phyloP scores from a whole-genome alignment of 495 filamentous ascomycete genomes.

The Clavariopsis aquatica region DNA sequence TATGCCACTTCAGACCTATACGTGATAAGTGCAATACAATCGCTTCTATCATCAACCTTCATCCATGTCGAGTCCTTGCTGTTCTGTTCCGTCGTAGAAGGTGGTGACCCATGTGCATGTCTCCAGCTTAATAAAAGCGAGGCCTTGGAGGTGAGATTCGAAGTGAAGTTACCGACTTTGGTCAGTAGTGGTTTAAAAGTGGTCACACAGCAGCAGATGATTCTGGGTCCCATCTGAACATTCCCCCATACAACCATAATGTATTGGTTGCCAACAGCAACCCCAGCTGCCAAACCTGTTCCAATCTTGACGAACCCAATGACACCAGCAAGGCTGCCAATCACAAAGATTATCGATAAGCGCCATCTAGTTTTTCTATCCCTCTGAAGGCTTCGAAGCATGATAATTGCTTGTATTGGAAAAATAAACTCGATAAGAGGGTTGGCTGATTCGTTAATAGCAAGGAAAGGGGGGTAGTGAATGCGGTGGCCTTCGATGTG shows the following conservation, averaged over 20 bases:
- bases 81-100: neutral
- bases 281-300: neutral
- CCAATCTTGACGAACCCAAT: constrained; percentile 2
- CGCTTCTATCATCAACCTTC: constrained; percentile 1
- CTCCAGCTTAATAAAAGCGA: constrained; percentile 2
- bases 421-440: constrained; percentile 3
- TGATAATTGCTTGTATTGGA: neutral
- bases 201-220: constrained; percentile 2
- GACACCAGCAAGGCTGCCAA: constrained; percentile 8
- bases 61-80: constrained; percentile 3
- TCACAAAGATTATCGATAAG: neutral
- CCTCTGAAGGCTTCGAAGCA: neutral
- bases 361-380: neutral
- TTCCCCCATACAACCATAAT: neutral
- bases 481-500: constrained; percentile 1
- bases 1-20: constrained; percentile 5
- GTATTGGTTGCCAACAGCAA: constrained; percentile 7
- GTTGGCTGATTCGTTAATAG: constrained; percentile 1
- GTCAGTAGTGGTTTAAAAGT: constrained; percentile 6
- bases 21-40: neutral
- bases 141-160: constrained; percentile 4
- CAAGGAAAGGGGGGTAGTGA: constrained; percentile 1
- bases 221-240: constrained; percentile 2
- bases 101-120: neutral
- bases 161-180: constrained; percentile 1